Percentiles rank a stretch among this genome's conserved stretches.
These are phyloP conservation scores for Lipomyces mesembrius DNA, from an alignment of 805 yeast species.

Conservation along the genomic window DNA sequence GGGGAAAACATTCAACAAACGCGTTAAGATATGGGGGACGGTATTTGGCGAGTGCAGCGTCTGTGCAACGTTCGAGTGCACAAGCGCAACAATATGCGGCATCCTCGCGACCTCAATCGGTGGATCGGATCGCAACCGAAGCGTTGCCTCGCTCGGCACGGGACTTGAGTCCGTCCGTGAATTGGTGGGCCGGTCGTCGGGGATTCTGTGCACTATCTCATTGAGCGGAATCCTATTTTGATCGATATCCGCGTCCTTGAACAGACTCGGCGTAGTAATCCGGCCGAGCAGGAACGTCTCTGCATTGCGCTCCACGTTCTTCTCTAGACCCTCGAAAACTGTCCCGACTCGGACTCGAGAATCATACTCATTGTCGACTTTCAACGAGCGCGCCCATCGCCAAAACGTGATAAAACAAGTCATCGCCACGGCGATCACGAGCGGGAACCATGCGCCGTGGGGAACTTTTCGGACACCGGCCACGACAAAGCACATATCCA, in stretches of 20 bases:
- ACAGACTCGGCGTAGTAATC: neutral
- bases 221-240: neutral
- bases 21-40: conserved; percentile 52
- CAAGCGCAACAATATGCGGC: conserved; percentile 49
- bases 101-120: conserved; percentile 20
- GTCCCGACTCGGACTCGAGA: conserved; percentile 47
- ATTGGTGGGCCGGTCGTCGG: neutral
- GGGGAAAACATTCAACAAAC: conserved; percentile 50
- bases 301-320: neutral
- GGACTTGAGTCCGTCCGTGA: neutral
- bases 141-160: neutral
- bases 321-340: conserved; percentile 46
- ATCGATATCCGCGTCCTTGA: neutral
- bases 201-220: neutral
- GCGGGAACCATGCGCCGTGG: conserved; percentile 68
- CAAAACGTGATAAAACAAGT: conserved; percentile 51
- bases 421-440: conserved; percentile 52
- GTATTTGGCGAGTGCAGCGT: conserved; percentile 52
- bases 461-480: conserved; percentile 58
- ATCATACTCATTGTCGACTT: conserved; percentile 49
- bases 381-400: conserved; percentile 54
- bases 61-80: conserved; percentile 48
- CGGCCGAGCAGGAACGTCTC: neutral
- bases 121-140: neutral
- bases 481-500: conserved; percentile 54